These are phyloP conservation scores for Cyberlindnera americana DNA, from an alignment of 805 yeast genomes.

Conservation along the genomic window DNA sequence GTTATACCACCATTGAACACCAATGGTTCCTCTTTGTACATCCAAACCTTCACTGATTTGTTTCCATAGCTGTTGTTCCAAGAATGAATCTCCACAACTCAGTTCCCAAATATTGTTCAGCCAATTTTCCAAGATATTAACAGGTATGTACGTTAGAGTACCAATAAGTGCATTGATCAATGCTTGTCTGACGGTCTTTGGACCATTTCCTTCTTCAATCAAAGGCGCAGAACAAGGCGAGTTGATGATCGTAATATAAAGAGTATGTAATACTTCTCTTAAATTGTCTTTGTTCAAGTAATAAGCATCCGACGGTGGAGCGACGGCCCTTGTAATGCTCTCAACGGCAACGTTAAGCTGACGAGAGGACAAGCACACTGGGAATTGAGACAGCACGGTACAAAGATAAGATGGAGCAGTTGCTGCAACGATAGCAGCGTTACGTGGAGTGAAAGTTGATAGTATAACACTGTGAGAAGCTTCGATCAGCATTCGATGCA, in stretches of 20 bases:
- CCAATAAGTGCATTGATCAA: slow-evolving; percentile 44
- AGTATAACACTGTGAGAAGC: slow-evolving; percentile 61
- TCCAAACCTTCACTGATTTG: slow-evolving; percentile 55
- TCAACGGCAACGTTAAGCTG: slow-evolving; percentile 59
- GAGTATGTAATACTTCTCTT: slow-evolving; percentile 37
- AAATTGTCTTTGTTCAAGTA: slow-evolving; percentile 27
- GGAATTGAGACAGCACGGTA: slow-evolving; percentile 52
- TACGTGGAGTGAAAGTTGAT: slow-evolving; percentile 28
- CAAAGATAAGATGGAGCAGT: slow-evolving; percentile 40
- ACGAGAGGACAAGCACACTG: slow-evolving; percentile 44
- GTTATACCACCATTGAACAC: slow-evolving; percentile 63
- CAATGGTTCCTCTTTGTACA: slow-evolving; percentile 51
- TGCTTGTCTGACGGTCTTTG: slow-evolving; percentile 44
- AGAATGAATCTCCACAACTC: slow-evolving; percentile 26
- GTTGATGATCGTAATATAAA: slow-evolving; percentile 40
- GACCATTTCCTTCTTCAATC: slow-evolving; percentile 15
- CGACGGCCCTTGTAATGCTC: slow-evolving; percentile 44
- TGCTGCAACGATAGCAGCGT: slow-evolving; percentile 21
- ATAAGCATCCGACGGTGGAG: slow-evolving; percentile 35
- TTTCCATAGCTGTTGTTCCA: slow-evolving; percentile 47
- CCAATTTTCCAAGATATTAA: slow-evolving; percentile 42
- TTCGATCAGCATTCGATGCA: slow-evolving; percentile 42
- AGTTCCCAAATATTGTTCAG: slow-evolving; percentile 40
- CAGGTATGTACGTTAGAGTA: slow-evolving; percentile 50
- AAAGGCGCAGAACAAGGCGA: slow-evolving; percentile 33